These are phyloP conservation scores for Thamnidium elegans DNA, from an alignment of 192 early-diverging fungal genomes.

Conservation along the genomic window DNA sequence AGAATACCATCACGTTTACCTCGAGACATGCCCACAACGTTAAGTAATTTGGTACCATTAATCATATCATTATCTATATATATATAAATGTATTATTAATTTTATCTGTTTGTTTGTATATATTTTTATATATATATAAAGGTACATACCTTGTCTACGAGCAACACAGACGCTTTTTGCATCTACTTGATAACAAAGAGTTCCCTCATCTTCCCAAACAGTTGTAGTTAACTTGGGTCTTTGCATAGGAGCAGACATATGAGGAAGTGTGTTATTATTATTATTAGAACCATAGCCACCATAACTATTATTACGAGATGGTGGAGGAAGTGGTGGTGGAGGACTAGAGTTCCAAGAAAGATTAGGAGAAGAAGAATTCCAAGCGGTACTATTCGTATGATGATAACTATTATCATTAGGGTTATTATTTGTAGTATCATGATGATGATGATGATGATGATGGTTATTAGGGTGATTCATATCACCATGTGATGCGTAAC, in stretches of 20 bases:
- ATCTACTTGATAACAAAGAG: slow-evolving; percentile 77
- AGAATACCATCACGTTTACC: slow-evolving; percentile 81
- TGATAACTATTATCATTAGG: slow-evolving; percentile 2
- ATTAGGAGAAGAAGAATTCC: slow-evolving; percentile 13
- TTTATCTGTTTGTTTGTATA: slow-evolving; percentile 7
- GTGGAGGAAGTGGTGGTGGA: slow-evolving; percentile 9
- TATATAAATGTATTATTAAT: slow-evolving; percentile 4
- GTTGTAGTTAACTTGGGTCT: slow-evolving; percentile 65
- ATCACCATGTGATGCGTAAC: slow-evolving; percentile 6
- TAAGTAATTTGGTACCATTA: slow-evolving; percentile 81
- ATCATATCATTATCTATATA: slow-evolving; percentile 78
- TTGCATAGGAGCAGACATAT: slow-evolving; percentile 29
- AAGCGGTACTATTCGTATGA: background rate
- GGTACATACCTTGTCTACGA: slow-evolving; percentile 57
- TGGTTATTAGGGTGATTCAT: background rate
- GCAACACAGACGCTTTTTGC: slow-evolving; percentile 75
- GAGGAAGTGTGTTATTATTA: slow-evolving; percentile 24
- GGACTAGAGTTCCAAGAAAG: slow-evolving; percentile 20
- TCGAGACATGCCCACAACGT: slow-evolving; percentile 82
- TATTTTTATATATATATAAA: background rate
- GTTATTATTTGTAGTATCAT: background rate
- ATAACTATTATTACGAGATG: slow-evolving; percentile 2
- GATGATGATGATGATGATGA: background rate
- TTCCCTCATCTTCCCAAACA: slow-evolving; percentile 80
- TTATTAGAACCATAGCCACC: slow-evolving; percentile 1